These are phyloP conservation scores for Blastocystis sp. DNA, from an alignment of 352 stramenopile species.

Conservation along the genomic window DNA sequence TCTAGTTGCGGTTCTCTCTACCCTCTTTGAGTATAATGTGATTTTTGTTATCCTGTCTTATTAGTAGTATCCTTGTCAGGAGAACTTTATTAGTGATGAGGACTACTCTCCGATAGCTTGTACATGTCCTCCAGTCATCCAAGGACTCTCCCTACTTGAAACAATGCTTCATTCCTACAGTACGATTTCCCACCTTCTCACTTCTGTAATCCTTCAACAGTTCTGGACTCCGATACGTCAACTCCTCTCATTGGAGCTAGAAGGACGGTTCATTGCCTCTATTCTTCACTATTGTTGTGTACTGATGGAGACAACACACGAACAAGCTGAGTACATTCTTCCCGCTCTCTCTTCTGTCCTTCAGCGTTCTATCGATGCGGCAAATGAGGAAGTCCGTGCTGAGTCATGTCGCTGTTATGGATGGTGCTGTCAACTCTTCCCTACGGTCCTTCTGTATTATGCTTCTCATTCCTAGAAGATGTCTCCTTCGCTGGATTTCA, in stretches of 20 bases:
- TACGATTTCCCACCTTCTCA: not conserved
- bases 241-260: not conserved
- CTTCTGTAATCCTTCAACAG: not conserved
- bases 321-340: not conserved
- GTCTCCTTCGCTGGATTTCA: not conserved
- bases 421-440: conserved; percentile 32
- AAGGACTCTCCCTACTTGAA: not conserved
- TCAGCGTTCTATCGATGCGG: not conserved
- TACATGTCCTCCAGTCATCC: not conserved
- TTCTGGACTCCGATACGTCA: not conserved
- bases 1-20: not conserved
- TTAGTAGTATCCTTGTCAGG: not conserved
- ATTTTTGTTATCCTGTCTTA: not conserved
- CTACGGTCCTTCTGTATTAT: not conserved
- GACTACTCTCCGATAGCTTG: not conserved
- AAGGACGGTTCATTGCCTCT: conserved; percentile 1
- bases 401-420: conserved; percentile 23
- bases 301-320: not conserved
- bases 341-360: not conserved
- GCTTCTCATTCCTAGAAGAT: conserved; percentile 11
- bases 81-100: conserved; percentile 22
- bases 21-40: conserved; percentile 32
- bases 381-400: conserved; percentile 2
- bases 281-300: not conserved
- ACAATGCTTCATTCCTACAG: not conserved